Percentiles rank a stretch among this genome's conserved stretches.
These are phyloP conservation scores for Adiantum capillusveneris DNA, from an alignment of 75 land plant species.

Conservation along the genomic window DNA sequence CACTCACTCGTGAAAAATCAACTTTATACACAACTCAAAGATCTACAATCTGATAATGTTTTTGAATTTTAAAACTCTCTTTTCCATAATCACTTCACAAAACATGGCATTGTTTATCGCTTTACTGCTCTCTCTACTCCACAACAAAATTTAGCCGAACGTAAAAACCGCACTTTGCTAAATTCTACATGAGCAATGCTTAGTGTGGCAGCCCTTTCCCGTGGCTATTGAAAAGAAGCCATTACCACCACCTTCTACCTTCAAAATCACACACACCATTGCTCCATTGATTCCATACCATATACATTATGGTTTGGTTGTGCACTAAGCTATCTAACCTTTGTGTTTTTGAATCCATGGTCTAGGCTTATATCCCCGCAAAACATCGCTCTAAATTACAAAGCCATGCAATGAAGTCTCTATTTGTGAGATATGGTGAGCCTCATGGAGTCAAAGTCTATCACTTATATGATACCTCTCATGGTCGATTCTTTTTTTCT, in stretches of 20 bases:
- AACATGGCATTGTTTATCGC: neutral
- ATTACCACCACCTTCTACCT: slow-evolving; percentile 3
- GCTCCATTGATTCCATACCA: too few relatives aligned
- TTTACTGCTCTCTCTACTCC: neutral
- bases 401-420: neutral
- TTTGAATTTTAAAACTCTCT: neutral
- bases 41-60: neutral
- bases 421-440: too few relatives aligned
- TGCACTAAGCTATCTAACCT: neutral
- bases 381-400: neutral
- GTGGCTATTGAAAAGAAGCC: slow-evolving; percentile 16
- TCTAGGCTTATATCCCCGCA: neutral
- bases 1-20: neutral
- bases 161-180: slow-evolving; percentile 4
- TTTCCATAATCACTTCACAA: neutral
- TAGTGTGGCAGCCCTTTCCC: too few relatives aligned
- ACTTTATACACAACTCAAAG: neutral
- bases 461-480: neutral
- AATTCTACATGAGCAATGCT: slow-evolving; percentile 1
- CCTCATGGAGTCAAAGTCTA: too few relatives aligned
- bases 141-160: slow-evolving; percentile 2
- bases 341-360: neutral
- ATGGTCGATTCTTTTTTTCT: neutral
- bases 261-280: slow-evolving; percentile 7
- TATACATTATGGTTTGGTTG: slow-evolving; percentile 3